Conservation (phyloP, 2,329 filamentous ascomycete genomes). For the Gliomastix tumulicola region DNA sequence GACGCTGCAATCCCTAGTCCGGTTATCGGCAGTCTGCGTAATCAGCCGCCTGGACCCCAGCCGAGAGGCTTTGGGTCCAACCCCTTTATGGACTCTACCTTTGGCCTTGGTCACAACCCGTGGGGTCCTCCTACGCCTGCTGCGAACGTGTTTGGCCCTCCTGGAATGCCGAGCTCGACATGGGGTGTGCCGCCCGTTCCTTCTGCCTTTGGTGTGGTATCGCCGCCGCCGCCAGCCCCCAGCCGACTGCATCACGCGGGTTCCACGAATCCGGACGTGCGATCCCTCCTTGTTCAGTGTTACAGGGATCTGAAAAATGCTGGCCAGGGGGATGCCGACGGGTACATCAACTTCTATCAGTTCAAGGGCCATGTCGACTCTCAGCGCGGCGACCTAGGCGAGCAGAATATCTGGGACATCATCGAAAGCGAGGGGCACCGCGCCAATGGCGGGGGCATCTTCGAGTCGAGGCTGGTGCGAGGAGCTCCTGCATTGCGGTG, state of each 20-base stretch:
- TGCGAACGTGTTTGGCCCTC: conserved; percentile 32
- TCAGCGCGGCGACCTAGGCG: conserved; percentile 37
- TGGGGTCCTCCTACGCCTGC: conserved; percentile 30
- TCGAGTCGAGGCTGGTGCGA: too few relatives aligned
- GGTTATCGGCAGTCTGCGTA: conserved; percentile 29
- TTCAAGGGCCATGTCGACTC: conserved; percentile 61
- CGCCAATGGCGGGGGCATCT: too few relatives aligned
- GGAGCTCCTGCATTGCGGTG: too few relatives aligned
- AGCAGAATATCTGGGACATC: too few relatives aligned
- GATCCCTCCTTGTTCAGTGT: conserved; percentile 68
- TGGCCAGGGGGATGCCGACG: conserved; percentile 38
- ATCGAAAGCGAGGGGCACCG: too few relatives aligned
- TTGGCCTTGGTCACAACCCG: conserved; percentile 26
- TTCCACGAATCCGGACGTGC: conserved; percentile 54
- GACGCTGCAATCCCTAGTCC: conserved; percentile 24
- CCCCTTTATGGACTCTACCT: conserved; percentile 34
- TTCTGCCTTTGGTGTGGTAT: conserved; percentile 23
- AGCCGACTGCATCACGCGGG: conserved; percentile 12
- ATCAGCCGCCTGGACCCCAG: conserved; percentile 43
- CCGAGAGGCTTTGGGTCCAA: conserved; percentile 29
- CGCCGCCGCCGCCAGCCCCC: conserved; percentile 20
- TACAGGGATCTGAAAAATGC: conserved; percentile 55
- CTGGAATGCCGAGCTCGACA: conserved; percentile 31
- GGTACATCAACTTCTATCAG: conserved; percentile 62
- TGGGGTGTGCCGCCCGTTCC: conserved; percentile 26